phyloP scores from a whole-genome alignment of 192 early-diverging fungal species.

The Backusella liffmaniae region DNA sequence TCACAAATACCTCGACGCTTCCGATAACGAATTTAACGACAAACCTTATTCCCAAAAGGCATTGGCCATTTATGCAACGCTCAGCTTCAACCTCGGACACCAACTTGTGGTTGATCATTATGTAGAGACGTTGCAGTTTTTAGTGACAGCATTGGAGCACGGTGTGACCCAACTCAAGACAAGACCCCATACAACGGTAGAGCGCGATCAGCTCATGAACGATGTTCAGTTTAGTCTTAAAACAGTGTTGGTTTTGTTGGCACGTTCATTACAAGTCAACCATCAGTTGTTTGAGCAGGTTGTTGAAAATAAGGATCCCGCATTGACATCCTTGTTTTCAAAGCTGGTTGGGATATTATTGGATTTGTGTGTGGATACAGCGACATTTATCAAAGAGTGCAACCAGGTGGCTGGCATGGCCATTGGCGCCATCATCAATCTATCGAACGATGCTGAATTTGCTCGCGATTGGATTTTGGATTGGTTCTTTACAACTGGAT shows the following conservation, averaged over 20 bases:
- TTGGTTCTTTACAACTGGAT: conserved; percentile 27
- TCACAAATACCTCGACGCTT: not conserved
- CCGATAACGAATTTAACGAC: not conserved
- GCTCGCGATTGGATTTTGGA: conserved; percentile 18
- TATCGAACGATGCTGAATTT: conserved; percentile 9
- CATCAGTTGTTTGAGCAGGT: conserved; percentile 17
- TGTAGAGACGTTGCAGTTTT: conserved; percentile 22
- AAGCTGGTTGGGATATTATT: conserved; percentile 22
- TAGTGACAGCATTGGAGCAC: conserved; percentile 3
- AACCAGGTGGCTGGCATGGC: conserved; percentile 42
- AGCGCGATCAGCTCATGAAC: conserved; percentile 24
- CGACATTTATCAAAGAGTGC: conserved; percentile 36
- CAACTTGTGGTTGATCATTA: conserved; percentile 18
- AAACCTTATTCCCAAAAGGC: conserved; percentile 37
- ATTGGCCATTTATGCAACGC: conserved; percentile 39
- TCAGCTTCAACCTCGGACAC: conserved; percentile 43
- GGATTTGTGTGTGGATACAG: conserved; percentile 13
- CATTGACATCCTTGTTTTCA: not conserved
- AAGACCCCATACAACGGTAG: not conserved
- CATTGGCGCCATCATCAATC: conserved; percentile 32
- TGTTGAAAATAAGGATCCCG: not conserved
- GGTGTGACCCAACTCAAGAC: not conserved
- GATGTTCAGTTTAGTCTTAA: conserved; percentile 41
- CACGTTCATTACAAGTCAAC: conserved; percentile 13
- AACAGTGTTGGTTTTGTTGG: conserved; percentile 33